Evolutionary conservation across 73 alveolate genomes (phyloP), one percentile per base, ranked within the genome.

Genomic region (Stentor roeselii): DNA sequence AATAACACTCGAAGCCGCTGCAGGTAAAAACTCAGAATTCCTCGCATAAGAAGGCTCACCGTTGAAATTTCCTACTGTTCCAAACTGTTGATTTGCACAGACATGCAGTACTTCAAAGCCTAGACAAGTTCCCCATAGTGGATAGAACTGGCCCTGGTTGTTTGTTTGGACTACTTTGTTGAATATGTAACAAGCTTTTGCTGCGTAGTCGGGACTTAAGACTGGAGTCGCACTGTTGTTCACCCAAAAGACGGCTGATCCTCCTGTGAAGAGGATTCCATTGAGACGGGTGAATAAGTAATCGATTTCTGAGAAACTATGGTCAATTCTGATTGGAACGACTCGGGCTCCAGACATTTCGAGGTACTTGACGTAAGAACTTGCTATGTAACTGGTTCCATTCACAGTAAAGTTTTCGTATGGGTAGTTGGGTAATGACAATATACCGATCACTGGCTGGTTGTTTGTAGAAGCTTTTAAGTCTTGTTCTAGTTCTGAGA

Each of bases 111-210:
- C 36, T 42, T 78, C 84, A 78, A 78, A 76, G 0, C 96, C 96
- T 60, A 85, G 86, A 86, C 96, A 91, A 15, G 87, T 86, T 3
- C 96, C 96, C 59, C 78, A 14, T 3, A 91, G 58, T 0, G 96
- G 96, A 89, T 82, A 91, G 37, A 75, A 76, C 34, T 60, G 86
- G 32, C 93, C 96, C 39, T 37, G 30, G 61, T 91, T 89, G 59
- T 88, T 90, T n/a, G 42, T n/a, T 76, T 86, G 31, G 2, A 37
- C 39, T 3, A 91, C 90, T n/a, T 83, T 78, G 11, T 41, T 39
- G 42, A 82, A 30, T 37, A 90, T 82, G 60, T 67, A 61, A 27
- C 41, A 30, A 3, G 89, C 75, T 2, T 87, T 78, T 38, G 60
- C 77, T 30, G 90, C 58, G 83, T 90, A 90, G 74, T 21, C n/a